Base-by-base conservation (phyloP, 129 eudicot genomes). In the Sambucus nigra region DNA sequence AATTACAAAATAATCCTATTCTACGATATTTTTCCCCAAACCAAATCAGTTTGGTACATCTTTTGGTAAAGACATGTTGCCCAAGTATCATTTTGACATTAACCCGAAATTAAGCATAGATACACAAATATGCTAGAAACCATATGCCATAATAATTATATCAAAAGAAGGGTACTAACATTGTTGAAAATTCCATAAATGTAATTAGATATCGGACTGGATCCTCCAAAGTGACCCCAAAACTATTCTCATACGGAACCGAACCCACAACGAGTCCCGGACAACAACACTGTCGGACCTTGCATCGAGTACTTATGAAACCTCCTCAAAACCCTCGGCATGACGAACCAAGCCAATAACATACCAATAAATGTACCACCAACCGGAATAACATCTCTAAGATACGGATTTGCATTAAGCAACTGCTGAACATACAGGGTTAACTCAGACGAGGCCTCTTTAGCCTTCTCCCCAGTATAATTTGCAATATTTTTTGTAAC, bases 201-300 rank as follows among this genome's bases (percentile, higher is more conserved):
- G 99, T 86, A 61, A 86, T 32, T 14, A 82, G 73, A 68, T 80
- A 80, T 60, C 89, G 84, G 64, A 86, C 69, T 0, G 99, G 99
- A 56, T 62, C 82, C 73, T 86, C 94, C 74, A 92, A 28, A 12
- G 99, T 94, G 57, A 94, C 95, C 96, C 96, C 86, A 52, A 92
- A 64, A 41, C 96, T 92, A 40, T 80, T 80, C 79, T 92, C 96
- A 46, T 92, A 92, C 11, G 94, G 84, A 20, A 92, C 96, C 0
- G 83, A 76, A 73, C 84, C 86, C 86, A 78, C 25, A 92, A 33
- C 0, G 92, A 57, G 57, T 79, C 53, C 65, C 70, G 15, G 86
- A 53, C 40, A 92, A 33, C 51, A 86, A 50, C 25, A 73, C 59
- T 57, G 82, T 82, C n/a, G 96, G 81, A 1, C 99, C 95, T 77